Conservation (phyloP, 2,329 filamentous ascomycete genomes). For the Trichoderma semiorbis region DNA sequence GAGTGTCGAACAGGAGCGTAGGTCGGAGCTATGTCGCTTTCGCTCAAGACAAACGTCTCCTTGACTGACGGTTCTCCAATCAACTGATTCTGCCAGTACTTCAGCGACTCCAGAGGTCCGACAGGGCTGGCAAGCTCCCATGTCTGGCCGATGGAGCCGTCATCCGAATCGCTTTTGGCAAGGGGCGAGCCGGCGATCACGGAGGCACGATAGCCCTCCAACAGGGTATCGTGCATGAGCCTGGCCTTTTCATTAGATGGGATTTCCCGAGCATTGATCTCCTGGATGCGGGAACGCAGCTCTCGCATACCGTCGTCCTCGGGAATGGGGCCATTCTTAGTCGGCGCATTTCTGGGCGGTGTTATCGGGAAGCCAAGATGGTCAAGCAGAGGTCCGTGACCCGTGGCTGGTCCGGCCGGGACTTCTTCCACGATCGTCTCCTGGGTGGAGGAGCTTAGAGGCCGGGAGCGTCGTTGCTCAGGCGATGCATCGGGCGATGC, state of each 20-base stretch:
- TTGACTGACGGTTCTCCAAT: constrained; percentile 36
- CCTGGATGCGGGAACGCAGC: constrained; percentile 64
- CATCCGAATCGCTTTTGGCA: constrained; percentile 19
- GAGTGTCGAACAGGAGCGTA: constrained; percentile 55
- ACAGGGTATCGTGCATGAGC: constrained; percentile 67
- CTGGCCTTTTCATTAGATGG: constrained; percentile 63
- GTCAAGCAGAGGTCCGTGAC: constrained; percentile 29
- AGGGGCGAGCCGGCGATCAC: constrained; percentile 22
- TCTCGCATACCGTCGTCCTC: constrained; percentile 76
- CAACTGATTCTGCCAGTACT: constrained; percentile 53
- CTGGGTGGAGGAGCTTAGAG: constrained; percentile 34
- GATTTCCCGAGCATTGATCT: constrained; percentile 61
- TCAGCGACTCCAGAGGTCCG: constrained; percentile 51
- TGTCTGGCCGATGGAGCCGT: constrained; percentile 25
- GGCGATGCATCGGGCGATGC: constrained; percentile 23
- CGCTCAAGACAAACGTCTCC: constrained; percentile 50
- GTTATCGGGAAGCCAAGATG: constrained; percentile 34
- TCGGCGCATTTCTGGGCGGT: constrained; percentile 20
- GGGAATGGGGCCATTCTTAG: constrained; percentile 47
- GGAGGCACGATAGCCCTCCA: constrained; percentile 59
- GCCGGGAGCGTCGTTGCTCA: constrained; percentile 29
- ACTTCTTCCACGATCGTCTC: constrained; percentile 34
- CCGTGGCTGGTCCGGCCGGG: constrained; percentile 22
- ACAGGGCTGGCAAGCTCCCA: constrained; percentile 42
- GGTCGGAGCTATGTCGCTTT: constrained; percentile 63